Evolutionary conservation across 2,329 filamentous ascomycete genomes (phyloP).

Genomic region (Fusarium sp.): DNA sequence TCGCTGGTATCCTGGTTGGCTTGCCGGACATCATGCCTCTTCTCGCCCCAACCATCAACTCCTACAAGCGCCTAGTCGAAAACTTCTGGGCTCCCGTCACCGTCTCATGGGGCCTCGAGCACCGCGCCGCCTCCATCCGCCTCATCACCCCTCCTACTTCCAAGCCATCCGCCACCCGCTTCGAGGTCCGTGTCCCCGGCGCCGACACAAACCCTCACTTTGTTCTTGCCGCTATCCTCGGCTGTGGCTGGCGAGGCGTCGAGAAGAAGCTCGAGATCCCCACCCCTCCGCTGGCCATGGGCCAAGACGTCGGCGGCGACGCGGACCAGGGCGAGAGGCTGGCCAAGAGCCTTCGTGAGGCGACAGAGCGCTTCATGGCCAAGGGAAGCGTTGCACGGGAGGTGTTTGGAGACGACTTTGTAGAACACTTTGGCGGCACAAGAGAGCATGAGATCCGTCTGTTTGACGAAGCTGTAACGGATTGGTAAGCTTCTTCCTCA

Average conservation of each 20-base stretch:
- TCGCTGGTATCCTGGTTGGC: conserved; percentile 90
- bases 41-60: conserved; percentile 95
- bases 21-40: conserved; percentile 97
- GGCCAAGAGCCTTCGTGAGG: conserved; percentile 89
- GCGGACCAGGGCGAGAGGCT: conserved; percentile 82
- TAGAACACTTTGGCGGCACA: conserved; percentile 94
- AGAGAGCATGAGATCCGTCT: conserved; percentile 90
- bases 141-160: conserved; percentile 91
- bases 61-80: conserved; percentile 97
- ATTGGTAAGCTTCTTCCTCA: conserved; percentile 78
- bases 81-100: conserved; percentile 99
- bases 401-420: conserved; percentile 94
- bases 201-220: conserved; percentile 93
- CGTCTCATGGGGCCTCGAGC: conserved; percentile 96
- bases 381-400: conserved; percentile 91
- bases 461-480: conserved; percentile 97
- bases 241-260: conserved; percentile 90
- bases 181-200: conserved; percentile 94
- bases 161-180: conserved; percentile 87
- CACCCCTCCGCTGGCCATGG: conserved; percentile 86
- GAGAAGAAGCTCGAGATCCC: conserved; percentile 91
- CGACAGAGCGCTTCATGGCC: conserved; percentile 82
- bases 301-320: conserved; percentile 83
- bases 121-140: conserved; percentile 91
- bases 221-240: conserved; percentile 89